These are phyloP conservation scores for Ophiostoma piceae DNA, from an alignment of 2,329 filamentous ascomycete genomes.

Conservation along the genomic window DNA sequence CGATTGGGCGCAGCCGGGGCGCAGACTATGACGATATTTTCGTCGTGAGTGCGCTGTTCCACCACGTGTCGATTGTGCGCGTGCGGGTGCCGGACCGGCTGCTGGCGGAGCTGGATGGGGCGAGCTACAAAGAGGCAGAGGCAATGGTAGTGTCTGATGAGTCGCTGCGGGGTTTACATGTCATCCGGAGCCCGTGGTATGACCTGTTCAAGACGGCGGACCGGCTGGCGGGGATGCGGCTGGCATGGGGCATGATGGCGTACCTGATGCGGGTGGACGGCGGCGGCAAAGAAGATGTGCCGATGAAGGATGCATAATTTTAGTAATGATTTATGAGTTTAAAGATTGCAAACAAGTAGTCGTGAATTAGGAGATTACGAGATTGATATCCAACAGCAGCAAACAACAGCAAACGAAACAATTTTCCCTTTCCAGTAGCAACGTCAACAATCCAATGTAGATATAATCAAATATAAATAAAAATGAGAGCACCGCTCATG, in stretches of 20 bases:
- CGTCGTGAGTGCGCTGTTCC: slow-evolving; percentile 56
- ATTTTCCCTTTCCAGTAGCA: too few relatives aligned
- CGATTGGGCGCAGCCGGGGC: slow-evolving; percentile 49
- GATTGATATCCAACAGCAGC: too few relatives aligned
- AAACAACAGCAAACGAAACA: too few relatives aligned
- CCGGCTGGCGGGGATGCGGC: slow-evolving; percentile 51
- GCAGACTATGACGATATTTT: slow-evolving; percentile 56
- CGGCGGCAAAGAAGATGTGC: slow-evolving; percentile 18
- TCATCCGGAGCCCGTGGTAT: slow-evolving; percentile 57
- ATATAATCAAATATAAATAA: neutral
- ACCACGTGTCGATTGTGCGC: slow-evolving; percentile 55
- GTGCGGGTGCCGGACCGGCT: slow-evolving; percentile 53
- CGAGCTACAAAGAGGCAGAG: slow-evolving; percentile 30
- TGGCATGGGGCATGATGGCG: slow-evolving; percentile 56
- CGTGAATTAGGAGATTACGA: too few relatives aligned
- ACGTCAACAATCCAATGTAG: too few relatives aligned
- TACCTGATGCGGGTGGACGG: slow-evolving; percentile 49
- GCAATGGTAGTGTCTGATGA: neutral
- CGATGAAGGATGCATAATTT: slow-evolving; percentile 8
- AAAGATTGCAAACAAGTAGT: too few relatives aligned
- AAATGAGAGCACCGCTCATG: neutral
- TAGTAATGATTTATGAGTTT: too few relatives aligned
- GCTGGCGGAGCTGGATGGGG: slow-evolving; percentile 50
- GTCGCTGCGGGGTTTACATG: slow-evolving; percentile 37
- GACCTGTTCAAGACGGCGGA: slow-evolving; percentile 54